These are phyloP conservation scores for Hanseniaspora thailandica DNA, from an alignment of 805 yeast genomes.

Conservation along the genomic window DNA sequence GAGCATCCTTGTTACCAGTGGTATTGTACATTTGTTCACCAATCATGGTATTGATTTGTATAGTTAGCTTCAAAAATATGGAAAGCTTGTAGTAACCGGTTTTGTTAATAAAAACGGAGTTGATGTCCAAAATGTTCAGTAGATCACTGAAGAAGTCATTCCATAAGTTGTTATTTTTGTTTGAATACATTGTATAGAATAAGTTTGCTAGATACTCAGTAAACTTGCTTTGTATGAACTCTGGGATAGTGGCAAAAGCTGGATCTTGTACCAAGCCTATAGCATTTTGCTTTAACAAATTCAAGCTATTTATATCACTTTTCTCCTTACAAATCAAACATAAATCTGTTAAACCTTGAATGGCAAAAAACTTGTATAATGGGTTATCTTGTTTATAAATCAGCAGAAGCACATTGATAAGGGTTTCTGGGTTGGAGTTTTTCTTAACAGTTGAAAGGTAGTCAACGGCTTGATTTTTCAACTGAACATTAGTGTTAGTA, in stretches of 20 bases:
- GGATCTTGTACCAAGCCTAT: conserved; percentile 16
- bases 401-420: neutral
- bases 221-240: conserved; percentile 27
- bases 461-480: conserved; percentile 46
- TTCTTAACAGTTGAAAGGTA: conserved; percentile 24
- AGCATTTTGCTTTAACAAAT: conserved; percentile 21
- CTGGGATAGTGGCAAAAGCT: conserved; percentile 18
- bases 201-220: conserved; percentile 27
- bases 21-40: conserved; percentile 82
- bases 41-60: conserved; percentile 76
- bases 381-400: conserved; percentile 18
- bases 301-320: conserved; percentile 17
- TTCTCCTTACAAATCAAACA: conserved; percentile 14
- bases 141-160: conserved; percentile 26
- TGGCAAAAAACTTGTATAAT: conserved; percentile 26
- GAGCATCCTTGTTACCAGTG: conserved; percentile 38
- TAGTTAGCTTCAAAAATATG: conserved; percentile 59
- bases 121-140: conserved; percentile 21
- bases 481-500: conserved; percentile 40
- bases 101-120: conserved; percentile 13
- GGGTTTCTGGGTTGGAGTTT: conserved; percentile 21
- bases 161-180: conserved; percentile 26
- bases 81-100: conserved; percentile 39
- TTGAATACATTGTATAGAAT: conserved; percentile 27
- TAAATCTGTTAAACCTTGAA: conserved; percentile 26